Base-by-base conservation (phyloP, 1,284 basidiomycete species). In the Ustilago curta region DNA sequence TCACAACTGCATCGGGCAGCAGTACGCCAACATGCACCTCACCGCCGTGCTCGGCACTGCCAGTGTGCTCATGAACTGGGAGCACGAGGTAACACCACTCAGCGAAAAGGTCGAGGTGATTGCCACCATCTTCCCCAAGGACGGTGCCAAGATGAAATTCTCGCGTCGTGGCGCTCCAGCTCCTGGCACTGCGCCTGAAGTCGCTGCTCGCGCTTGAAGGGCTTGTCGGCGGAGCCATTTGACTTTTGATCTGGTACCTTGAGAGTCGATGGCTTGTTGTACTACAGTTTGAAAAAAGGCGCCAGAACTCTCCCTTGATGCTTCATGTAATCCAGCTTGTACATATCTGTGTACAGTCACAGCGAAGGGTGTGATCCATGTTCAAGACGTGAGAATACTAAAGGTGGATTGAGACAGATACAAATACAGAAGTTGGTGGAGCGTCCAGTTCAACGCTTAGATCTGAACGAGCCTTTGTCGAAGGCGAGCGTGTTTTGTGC, bases 1-100 rank as follows among this genome's bases (percentile, higher is more conserved):
- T 55, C 85, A 85, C 70, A 77, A 85, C 83, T 97, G 95, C 87
- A 95, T 97, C 73, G 96, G 94, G 40, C 85, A 93, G 62, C 93
- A 97, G 86, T 98, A 99, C 85, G 94, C 95, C 43, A 89, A 89
- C 78, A 91, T 95, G 90, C 96, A 97, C 86, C 93, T 98, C 59
- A 91, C 90, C 1, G 88, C 95, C 23, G 91, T 92, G 4, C 88
- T 98, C 29, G 94, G 92, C 8, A 91, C 91, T n/a, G 95, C 95
- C 0, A 89, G 90, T 52, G 89, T 91, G 51, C 87, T 91, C 83
- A 90, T 95, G 88, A 88, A 97, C 85, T 97, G 92, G 90, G 90
- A 95, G 76, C 96, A 99, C 85, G 89, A 92, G 72, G 67, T 89
- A 31, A 99, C 97, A 2, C 88, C 90, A 1, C 85, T 90, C 70